Percentiles rank a stretch among this genome's conserved stretches.
phyloP scores from a whole-genome alignment of 2,329 filamentous ascomycete species.

The Penicillium occitanis region DNA sequence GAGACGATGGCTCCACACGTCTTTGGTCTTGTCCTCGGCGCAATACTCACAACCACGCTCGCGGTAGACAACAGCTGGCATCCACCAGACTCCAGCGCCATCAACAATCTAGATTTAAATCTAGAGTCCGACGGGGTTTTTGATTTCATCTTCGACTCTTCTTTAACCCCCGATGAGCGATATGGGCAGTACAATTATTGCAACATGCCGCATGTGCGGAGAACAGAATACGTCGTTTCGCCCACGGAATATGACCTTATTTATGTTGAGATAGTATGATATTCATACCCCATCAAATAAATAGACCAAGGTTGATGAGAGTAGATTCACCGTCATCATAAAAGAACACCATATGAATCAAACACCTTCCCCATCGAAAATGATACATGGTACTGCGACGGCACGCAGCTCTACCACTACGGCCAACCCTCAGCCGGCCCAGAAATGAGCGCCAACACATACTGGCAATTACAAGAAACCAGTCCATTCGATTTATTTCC shows the following conservation, averaged over 20 bases:
- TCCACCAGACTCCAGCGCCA: slow-evolving; percentile 51
- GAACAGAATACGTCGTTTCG: slow-evolving; percentile 60
- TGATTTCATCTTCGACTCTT: slow-evolving; percentile 72
- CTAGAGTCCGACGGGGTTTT: slow-evolving; percentile 63
- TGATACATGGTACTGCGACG: slow-evolving; percentile 70
- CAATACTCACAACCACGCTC: background rate
- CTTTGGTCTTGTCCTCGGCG: background rate
- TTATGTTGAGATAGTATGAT: slow-evolving; percentile 72
- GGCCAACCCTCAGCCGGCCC: slow-evolving; percentile 52
- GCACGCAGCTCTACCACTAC: slow-evolving; percentile 69
- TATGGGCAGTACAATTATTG: slow-evolving; percentile 77
- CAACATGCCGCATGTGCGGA: slow-evolving; percentile 83
- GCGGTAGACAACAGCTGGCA: slow-evolving; percentile 56
- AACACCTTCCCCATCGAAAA: slow-evolving; percentile 75
- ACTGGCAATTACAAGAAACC: slow-evolving; percentile 62
- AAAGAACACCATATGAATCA: slow-evolving; percentile 74
- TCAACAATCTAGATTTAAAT: slow-evolving; percentile 63
- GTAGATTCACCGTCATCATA: slow-evolving; percentile 78
- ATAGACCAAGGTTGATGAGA: background rate
- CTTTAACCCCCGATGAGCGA: slow-evolving; percentile 53
- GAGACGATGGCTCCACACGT: background rate
- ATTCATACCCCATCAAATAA: background rate
- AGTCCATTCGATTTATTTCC: slow-evolving; percentile 59
- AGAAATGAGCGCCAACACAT: slow-evolving; percentile 54
- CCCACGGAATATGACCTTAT: slow-evolving; percentile 60